These are phyloP conservation scores for Mycena citricolor DNA, from an alignment of 1,284 basidiomycete genomes.

Conservation along the genomic window DNA sequence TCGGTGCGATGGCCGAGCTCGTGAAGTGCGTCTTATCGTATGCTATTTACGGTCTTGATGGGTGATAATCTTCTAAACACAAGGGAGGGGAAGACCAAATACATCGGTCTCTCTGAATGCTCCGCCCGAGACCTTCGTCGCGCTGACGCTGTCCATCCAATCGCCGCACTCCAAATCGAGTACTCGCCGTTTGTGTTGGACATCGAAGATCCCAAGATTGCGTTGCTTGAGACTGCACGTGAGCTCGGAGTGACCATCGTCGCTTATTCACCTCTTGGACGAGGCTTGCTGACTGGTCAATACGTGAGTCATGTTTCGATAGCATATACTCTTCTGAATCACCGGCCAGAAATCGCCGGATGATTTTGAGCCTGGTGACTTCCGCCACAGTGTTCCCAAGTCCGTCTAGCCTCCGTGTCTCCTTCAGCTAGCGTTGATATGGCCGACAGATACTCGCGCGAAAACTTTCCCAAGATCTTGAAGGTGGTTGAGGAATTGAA, in stretches of 20 bases:
- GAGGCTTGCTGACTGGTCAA: conserved; percentile 6
- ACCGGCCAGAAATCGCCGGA: background rate
- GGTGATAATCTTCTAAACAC: conserved; percentile 24
- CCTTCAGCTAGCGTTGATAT: background rate
- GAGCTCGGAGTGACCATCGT: conserved; percentile 21
- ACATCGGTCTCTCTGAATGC: conserved; percentile 63
- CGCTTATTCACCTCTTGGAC: conserved; percentile 17
- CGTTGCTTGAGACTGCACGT: background rate
- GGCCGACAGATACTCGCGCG: background rate
- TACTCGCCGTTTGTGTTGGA: conserved; percentile 59
- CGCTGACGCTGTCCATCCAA: conserved; percentile 59
- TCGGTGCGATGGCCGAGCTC: conserved; percentile 38
- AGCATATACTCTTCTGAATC: background rate
- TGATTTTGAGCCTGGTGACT: conserved; percentile 2
- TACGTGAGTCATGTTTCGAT: background rate
- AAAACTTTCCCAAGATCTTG: conserved; percentile 5
- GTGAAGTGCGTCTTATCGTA: conserved; percentile 30
- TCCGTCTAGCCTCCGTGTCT: conserved; percentile 26
- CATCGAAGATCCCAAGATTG: conserved; percentile 33
- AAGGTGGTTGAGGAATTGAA: conserved; percentile 1
- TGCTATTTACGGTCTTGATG: background rate
- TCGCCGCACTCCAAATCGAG: conserved; percentile 63
- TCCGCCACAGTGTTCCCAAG: conserved; percentile 31
- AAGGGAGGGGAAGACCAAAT: conserved; percentile 56
- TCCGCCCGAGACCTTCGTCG: conserved; percentile 55